These are phyloP conservation scores for Trametopsis cervina DNA, from an alignment of 768 basidiomycete genomes.

Conservation along the genomic window DNA sequence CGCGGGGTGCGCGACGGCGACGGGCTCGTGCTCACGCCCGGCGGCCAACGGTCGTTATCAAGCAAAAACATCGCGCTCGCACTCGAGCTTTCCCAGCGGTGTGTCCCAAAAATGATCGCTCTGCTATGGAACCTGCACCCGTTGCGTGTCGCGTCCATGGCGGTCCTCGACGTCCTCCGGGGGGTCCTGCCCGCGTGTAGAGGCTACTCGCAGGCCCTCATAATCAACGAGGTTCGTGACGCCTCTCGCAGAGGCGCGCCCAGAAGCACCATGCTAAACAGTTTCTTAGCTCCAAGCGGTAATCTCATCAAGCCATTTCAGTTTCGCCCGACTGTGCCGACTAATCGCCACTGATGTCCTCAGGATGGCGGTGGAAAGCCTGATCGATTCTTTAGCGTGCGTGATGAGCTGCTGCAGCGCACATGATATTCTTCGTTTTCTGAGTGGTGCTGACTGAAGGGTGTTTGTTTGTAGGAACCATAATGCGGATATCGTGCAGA, in stretches of 20 bases:
- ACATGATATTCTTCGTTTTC: not conserved
- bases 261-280: too few species aligned
- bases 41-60: conserved; percentile 61
- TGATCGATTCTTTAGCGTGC: conserved; percentile 70
- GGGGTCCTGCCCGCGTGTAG: conserved; percentile 77
- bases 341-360: conserved; percentile 57
- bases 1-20: conserved; percentile 11
- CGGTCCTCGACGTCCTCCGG: conserved; percentile 61
- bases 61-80: conserved; percentile 52
- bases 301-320: conserved; percentile 64
- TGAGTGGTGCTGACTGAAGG: not conserved
- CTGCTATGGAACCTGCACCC: conserved; percentile 54
- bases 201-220: conserved; percentile 80
- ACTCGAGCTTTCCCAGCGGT: conserved; percentile 42
- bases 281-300: conserved; percentile 66
- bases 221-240: conserved; percentile 75
- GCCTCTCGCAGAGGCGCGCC: too few species aligned
- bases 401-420: conserved; percentile 23
- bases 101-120: conserved; percentile 48
- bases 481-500: conserved; percentile 70
- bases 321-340: conserved; percentile 55
- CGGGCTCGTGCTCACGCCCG: conserved; percentile 36
- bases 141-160: conserved; percentile 61
- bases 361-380: conserved; percentile 55
- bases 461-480: conserved; percentile 37